Base-by-base conservation (phyloP, 495 filamentous ascomycete genomes). In the Hyaloscypha variabilis region DNA sequence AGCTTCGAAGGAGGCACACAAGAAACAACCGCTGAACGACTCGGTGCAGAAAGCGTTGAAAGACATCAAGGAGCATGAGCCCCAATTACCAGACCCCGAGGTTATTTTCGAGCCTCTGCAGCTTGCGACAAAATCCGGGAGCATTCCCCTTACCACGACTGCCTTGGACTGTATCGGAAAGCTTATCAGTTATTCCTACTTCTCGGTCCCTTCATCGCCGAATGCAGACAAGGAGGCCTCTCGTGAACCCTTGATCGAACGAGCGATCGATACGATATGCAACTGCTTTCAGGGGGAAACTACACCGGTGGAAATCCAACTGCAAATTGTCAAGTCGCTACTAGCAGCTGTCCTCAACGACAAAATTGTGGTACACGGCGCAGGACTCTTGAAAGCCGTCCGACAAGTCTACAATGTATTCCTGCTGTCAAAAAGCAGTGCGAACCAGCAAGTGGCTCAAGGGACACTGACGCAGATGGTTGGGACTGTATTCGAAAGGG, bases 371-470 rank as follows among this genome's bases (percentile, higher is more conserved):
- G 96, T 99, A 2, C 96, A 99, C 77, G 96, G 96, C 60, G 94
- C 95, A 52, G 96, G 96, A 66, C 82, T 99, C 64, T 78, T 99
- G 52, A 99, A 99, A 81, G 95, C 96, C n/a, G 92, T 99, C 57
- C 90, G 96, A 61, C 93, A 96, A 73, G 95, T 96, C 54, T 99
- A 99, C 81, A 99, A 97, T 76, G 94, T 99, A 69, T 99, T 99
- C 76, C 82, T 99, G 42, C 86, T 97, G 39, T 97, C 93, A 56
- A 91, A 94, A 71, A 96, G 86, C 46, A 93, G 87, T 69, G 86
- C 89, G 31, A 97, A 98, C 71, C 96, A 99, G 78, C 93, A 96
- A 77, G 90, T 97, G 54, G 96, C 96, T 1, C 96, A 98, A 73
- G 95, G 94, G 0, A 97, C 96, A 3, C 79, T 99, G 57, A 97